These are phyloP conservation scores for Ottelia alismoides DNA, from an alignment of 106 monocot species.

Conservation along the genomic window DNA sequence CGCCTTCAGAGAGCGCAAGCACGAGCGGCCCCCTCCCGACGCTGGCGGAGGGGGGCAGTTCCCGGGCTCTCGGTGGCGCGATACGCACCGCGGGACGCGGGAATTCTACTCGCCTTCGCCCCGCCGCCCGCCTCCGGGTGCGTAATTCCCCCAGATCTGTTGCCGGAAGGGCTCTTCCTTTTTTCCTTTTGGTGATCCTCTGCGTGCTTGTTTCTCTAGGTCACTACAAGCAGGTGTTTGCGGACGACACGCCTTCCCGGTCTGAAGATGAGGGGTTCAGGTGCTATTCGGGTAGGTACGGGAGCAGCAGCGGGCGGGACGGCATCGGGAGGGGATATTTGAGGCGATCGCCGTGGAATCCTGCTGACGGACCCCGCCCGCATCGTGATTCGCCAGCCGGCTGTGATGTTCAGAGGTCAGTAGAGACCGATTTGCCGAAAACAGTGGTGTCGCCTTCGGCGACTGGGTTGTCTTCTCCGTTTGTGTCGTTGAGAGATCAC, in stretches of 20 bases:
- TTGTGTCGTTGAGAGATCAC: constrained; percentile 18
- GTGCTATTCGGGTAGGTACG: constrained; percentile 29
- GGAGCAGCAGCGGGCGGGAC: constrained; percentile 16
- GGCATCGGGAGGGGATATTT: constrained; percentile 26
- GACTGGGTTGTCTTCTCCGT: constrained; percentile 6
- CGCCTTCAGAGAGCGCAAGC: constrained; percentile 51
- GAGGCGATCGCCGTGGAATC: constrained; percentile 41
- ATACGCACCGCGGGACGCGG: constrained; percentile 50
- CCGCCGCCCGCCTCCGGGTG: constrained; percentile 46
- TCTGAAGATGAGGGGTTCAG: constrained; percentile 50
- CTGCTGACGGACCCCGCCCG: constrained; percentile 14
- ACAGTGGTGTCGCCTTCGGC: constrained; percentile 7
- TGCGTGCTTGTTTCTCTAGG: constrained; percentile 19
- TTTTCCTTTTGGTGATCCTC: background rate
- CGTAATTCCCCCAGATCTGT: background rate
- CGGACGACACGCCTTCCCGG: constrained; percentile 47
- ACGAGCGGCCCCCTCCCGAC: constrained; percentile 19
- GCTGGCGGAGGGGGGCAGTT: constrained; percentile 10
- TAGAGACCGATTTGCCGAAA: constrained; percentile 26
- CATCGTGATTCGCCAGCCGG: constrained; percentile 5
- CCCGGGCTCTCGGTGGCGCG: constrained; percentile 39
- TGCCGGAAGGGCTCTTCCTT: background rate
- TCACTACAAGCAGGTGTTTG: constrained; percentile 37
- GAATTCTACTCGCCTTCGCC: constrained; percentile 37
- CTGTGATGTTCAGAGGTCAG: constrained; percentile 42